These are phyloP conservation scores for Cladophialophora immunda DNA, from an alignment of 2,329 filamentous ascomycete species.

Conservation along the genomic window DNA sequence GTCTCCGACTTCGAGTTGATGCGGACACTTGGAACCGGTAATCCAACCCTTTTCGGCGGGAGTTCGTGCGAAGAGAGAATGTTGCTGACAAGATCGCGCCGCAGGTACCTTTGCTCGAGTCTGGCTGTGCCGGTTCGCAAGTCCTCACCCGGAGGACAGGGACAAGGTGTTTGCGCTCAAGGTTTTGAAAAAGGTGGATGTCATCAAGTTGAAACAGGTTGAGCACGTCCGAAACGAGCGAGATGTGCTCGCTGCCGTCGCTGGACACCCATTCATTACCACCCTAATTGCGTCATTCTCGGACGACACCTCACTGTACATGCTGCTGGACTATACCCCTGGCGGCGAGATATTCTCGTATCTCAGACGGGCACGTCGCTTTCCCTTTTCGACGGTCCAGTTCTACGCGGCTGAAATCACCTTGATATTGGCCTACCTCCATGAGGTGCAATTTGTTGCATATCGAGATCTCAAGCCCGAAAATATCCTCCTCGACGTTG, in stretches of 20 bases:
- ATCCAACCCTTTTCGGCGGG: constrained; percentile 18
- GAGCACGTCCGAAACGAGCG: constrained; percentile 74
- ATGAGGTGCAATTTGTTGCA: constrained; percentile 69
- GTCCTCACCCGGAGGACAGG: constrained; percentile 46
- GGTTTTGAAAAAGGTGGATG: constrained; percentile 60
- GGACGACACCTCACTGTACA: constrained; percentile 66
- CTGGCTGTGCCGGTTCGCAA: constrained; percentile 57
- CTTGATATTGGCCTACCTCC: constrained; percentile 70
- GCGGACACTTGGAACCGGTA: constrained; percentile 60
- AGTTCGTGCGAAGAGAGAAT: background rate
- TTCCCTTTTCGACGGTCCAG: constrained; percentile 66
- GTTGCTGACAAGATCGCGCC: constrained; percentile 17
- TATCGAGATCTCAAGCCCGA: constrained; percentile 75
- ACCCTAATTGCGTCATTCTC: constrained; percentile 71
- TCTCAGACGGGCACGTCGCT: constrained; percentile 67
- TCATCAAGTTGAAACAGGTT: constrained; percentile 71
- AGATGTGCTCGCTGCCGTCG: constrained; percentile 68
- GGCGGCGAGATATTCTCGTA: constrained; percentile 74
- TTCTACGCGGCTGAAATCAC: constrained; percentile 74
- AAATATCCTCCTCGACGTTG: constrained; percentile 71
- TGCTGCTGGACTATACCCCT: constrained; percentile 71
- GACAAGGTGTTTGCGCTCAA: constrained; percentile 59
- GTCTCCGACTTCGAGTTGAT: constrained; percentile 57
- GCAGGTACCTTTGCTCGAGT: constrained; percentile 61
- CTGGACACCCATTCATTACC: constrained; percentile 72